A percentile compares a stretch with the other conserved stretches of the same genome.
Conservation (phyloP, 768 basidiomycete species). For the Ramaria sp. region DNA sequence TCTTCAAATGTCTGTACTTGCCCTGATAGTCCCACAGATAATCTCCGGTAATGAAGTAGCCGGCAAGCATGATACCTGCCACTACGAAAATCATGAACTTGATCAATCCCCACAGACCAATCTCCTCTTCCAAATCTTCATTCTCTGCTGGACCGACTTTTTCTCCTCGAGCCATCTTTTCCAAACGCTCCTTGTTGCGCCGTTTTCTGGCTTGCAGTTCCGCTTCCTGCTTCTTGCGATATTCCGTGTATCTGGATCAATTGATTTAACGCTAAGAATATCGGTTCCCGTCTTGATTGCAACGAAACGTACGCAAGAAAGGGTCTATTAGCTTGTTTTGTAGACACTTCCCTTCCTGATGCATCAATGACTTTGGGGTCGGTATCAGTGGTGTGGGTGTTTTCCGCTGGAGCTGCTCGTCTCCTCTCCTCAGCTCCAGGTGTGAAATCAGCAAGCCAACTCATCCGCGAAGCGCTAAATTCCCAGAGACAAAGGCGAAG, state of each 20-base stretch:
- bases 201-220: constrained; percentile 54
- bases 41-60: constrained; percentile 82
- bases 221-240: constrained; percentile 34
- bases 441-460: constrained; percentile 1
- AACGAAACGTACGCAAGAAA: constrained; percentile 3
- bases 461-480: background rate
- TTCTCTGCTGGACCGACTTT: constrained; percentile 40
- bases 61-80: constrained; percentile 45
- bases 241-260: constrained; percentile 5
- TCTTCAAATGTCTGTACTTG: constrained; percentile 48
- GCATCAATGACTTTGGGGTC: constrained; percentile 1
- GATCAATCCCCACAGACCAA: constrained; percentile 52
- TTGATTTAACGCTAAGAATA: background rate
- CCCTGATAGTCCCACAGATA: constrained; percentile 75
- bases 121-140: constrained; percentile 58
- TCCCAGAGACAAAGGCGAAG: background rate
- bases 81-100: constrained; percentile 55
- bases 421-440: background rate
- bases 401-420: background rate
- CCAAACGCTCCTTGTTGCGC: constrained; percentile 61
- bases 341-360: constrained; percentile 27
- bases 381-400: background rate
- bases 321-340: constrained; percentile 6
- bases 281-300: background rate
- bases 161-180: constrained; percentile 65